Percentiles rank a stretch among this genome's conserved stretches.
phyloP scores from a whole-genome alignment of 2,329 filamentous ascomycete species.

The Trichoderma citrinoviride region DNA sequence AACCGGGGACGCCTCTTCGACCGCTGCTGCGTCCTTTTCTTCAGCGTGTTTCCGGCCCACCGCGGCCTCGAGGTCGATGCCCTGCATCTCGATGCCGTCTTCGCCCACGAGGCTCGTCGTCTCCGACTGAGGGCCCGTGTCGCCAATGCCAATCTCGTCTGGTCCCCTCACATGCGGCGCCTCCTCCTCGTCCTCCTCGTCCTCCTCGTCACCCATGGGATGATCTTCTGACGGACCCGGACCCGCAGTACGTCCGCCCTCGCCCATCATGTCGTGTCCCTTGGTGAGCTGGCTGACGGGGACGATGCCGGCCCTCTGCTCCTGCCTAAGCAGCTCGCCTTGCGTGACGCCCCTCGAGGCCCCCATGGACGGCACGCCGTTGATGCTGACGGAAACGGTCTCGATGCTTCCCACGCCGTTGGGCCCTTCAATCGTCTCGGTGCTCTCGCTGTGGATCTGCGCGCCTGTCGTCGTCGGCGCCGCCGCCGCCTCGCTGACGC shows the following conservation, averaged over 20 bases:
- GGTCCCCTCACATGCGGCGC: constrained; percentile 82
- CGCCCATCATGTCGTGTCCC: constrained; percentile 35
- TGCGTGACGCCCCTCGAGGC: constrained; percentile 65
- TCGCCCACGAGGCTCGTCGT: constrained; percentile 42
- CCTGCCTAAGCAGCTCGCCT: constrained; percentile 80
- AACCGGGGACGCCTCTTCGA: neutral
- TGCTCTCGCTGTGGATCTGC: constrained; percentile 66
- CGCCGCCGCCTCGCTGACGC: constrained; percentile 23
- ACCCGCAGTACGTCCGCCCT: constrained; percentile 32
- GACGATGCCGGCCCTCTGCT: constrained; percentile 78
- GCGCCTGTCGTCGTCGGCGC: constrained; percentile 28
- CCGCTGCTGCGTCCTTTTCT: constrained; percentile 31
- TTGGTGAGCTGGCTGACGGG: constrained; percentile 61
- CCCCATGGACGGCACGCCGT: constrained; percentile 59
- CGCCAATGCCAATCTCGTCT: constrained; percentile 77
- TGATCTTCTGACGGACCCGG: constrained; percentile 32
- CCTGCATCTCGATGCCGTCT: constrained; percentile 48
- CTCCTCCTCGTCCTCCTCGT: constrained; percentile 48
- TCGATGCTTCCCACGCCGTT: constrained; percentile 77
- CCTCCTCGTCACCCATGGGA: constrained; percentile 46
- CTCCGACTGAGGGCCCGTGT: constrained; percentile 71
- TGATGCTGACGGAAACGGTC: constrained; percentile 74
- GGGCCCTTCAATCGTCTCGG: constrained; percentile 76
- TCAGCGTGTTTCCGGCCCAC: constrained; percentile 51
- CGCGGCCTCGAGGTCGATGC: constrained; percentile 60